Evolutionary conservation across 1,284 basidiomycete species (phyloP), one percentile per base, ranked within the genome.

Genomic region (Meripilus lineatus): DNA sequence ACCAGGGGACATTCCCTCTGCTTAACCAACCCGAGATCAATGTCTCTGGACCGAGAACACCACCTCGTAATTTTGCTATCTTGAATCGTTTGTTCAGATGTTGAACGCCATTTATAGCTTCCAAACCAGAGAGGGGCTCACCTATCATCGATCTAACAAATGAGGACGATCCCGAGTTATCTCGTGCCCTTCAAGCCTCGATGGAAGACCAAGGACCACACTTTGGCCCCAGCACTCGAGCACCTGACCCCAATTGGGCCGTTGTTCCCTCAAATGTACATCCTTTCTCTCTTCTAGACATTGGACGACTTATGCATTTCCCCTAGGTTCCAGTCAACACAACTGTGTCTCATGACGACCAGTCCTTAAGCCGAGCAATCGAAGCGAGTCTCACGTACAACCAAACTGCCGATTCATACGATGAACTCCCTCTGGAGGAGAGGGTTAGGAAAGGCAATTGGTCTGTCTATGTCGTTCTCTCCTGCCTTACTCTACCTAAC

Each of bases 181-280:
- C 63, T 26, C 71, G 71, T 13, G 77, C 79, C 6, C 55, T 81
- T 49, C 62, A 72, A 46, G 70, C 75, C 41, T 82, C 80, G 14
- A 62, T 81, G 45, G 67, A 68, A 62, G 56, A 58, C 40, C 47
- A 56, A 52, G 51, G 50, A 4, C 51, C 69, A 1, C 66, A 66
- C 18, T 79, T 85, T 59, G 71, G 75, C 1, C 79, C 79, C 14
- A 81, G 74, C 50, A 65, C 76, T 30, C 69, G 81, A 36, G 70
- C 77, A 1, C 70, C 83, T 2, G 71, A 85, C 56, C 71, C 79
- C 2, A 71, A 70, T 43, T 86, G 83, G 84, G 77, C 79, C 35
- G 61, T 86, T 55, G 82, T 84, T 8, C 73, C 77, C 14, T 77
- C 81, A 10, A 79, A 81, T 60, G 84, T 81, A 62, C 49, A 58